These are phyloP conservation scores for Solanum paucissectum DNA, from an alignment of 257 asterid genomes.

Conservation along the genomic window DNA sequence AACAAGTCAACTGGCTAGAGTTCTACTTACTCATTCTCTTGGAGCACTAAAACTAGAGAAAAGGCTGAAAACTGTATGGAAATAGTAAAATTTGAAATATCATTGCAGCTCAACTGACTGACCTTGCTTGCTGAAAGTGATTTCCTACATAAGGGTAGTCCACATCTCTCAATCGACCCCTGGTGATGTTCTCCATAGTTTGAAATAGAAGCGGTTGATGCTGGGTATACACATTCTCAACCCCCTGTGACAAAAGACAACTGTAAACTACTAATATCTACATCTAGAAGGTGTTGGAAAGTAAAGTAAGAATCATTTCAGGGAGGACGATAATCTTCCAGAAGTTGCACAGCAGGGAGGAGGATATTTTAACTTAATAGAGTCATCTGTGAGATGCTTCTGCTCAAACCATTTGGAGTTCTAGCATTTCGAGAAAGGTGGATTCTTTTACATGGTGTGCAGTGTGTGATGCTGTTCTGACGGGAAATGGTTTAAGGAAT, in stretches of 20 bases:
- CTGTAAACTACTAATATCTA: background rate
- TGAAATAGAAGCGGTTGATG: slow-evolving; percentile 91
- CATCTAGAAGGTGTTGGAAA: background rate
- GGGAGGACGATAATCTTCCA: background rate
- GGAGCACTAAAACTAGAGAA: background rate
- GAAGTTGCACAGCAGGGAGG: background rate
- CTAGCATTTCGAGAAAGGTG: background rate
- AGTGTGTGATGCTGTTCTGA: background rate
- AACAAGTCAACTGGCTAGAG: background rate
- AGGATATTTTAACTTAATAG: background rate
- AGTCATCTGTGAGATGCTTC: background rate
- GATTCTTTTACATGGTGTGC: background rate
- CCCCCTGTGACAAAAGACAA: slow-evolving; percentile 49
- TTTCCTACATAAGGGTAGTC: slow-evolving; percentile 95
- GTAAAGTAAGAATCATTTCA: background rate
- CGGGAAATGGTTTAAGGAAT: background rate
- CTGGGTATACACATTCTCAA: slow-evolving; percentile 97
- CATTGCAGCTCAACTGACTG: slow-evolving; percentile 5
- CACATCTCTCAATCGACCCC: slow-evolving; percentile 89
- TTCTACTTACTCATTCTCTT: background rate
- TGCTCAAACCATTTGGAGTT: background rate
- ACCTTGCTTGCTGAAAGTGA: slow-evolving; percentile 93
- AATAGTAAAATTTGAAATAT: background rate
- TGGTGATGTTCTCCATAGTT: slow-evolving; percentile 86
- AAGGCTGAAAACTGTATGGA: background rate